These are phyloP conservation scores for Chaetomiaceae sp. DNA, from an alignment of 2,329 filamentous ascomycete species.

Conservation along the genomic window DNA sequence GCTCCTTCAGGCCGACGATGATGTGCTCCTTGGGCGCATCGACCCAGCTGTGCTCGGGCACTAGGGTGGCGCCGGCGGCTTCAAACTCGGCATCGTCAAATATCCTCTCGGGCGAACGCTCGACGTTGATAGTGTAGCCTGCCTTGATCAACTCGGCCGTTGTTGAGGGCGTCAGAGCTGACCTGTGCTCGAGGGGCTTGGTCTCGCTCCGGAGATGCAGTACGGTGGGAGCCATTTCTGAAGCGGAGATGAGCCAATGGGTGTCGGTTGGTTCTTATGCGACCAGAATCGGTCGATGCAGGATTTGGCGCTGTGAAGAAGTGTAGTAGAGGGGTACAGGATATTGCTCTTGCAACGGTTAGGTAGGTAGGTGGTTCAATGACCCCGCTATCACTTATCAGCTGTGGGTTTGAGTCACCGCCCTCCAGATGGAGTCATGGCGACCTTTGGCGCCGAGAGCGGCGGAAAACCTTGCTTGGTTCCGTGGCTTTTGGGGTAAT, in stretches of 20 bases:
- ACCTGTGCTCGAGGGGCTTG: constrained; percentile 55
- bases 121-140: constrained; percentile 65
- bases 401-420: constrained; percentile 22
- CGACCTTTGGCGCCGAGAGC: constrained; percentile 8
- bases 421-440: not conserved
- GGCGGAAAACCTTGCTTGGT: constrained; percentile 19
- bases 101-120: constrained; percentile 64
- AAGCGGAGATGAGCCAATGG: not conserved
- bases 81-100: constrained; percentile 59
- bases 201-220: constrained; percentile 56
- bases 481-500: constrained; percentile 3
- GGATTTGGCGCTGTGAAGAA: not conserved
- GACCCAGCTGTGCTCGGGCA: constrained; percentile 63
- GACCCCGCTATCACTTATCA: too few species aligned
- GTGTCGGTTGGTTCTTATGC: too few species aligned
- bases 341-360: too few species aligned
- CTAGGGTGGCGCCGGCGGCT: constrained; percentile 59
- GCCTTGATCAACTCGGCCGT: constrained; percentile 60
- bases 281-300: too few species aligned
- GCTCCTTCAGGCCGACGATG: constrained; percentile 73
- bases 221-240: constrained; percentile 34
- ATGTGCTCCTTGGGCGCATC: constrained; percentile 64
- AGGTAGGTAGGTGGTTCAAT: too few species aligned
- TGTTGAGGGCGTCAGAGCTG: constrained; percentile 42
- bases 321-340: too few species aligned